Evolutionary conservation across 2,329 filamentous ascomycete species (phyloP).

Genomic region (Colletotrichum paranaense): DNA sequence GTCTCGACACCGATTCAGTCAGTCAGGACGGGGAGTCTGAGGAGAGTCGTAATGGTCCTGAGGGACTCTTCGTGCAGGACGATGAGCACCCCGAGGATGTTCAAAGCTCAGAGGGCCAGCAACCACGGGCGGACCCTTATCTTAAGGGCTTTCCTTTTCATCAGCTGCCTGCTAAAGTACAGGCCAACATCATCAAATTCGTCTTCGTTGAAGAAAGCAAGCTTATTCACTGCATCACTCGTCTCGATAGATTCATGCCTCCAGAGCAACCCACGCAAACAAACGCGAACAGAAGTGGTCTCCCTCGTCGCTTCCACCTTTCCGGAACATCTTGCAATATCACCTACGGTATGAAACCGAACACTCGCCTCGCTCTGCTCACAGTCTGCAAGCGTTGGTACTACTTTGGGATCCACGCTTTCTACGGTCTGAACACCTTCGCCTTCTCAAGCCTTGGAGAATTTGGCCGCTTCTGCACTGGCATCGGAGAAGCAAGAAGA

Average conservation of each 20-base stretch:
- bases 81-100: background rate
- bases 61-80: conserved; percentile 17
- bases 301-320: conserved; percentile 54
- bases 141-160: conserved; percentile 41
- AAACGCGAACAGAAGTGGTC: conserved; percentile 31
- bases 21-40: too few relatives aligned
- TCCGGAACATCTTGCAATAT: conserved; percentile 46
- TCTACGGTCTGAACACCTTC: conserved; percentile 62
- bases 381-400: conserved; percentile 53
- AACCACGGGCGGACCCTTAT: background rate
- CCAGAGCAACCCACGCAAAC: conserved; percentile 36
- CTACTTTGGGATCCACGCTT: conserved; percentile 53
- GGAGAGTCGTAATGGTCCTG: background rate
- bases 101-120: background rate
- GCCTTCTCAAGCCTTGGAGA: conserved; percentile 65
- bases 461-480: conserved; percentile 57
- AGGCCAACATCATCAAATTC: conserved; percentile 49
- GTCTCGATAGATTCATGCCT: conserved; percentile 50
- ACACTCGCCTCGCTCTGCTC: conserved; percentile 50
- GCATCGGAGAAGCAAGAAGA: conserved; percentile 51
- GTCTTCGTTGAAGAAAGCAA: conserved; percentile 48
- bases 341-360: conserved; percentile 46
- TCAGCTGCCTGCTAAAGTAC: conserved; percentile 43
- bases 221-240: conserved; percentile 56
- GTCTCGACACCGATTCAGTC: background rate